Base-by-base conservation (phyloP, 164 flowering plant genomes). In the Piper betle region DNA sequence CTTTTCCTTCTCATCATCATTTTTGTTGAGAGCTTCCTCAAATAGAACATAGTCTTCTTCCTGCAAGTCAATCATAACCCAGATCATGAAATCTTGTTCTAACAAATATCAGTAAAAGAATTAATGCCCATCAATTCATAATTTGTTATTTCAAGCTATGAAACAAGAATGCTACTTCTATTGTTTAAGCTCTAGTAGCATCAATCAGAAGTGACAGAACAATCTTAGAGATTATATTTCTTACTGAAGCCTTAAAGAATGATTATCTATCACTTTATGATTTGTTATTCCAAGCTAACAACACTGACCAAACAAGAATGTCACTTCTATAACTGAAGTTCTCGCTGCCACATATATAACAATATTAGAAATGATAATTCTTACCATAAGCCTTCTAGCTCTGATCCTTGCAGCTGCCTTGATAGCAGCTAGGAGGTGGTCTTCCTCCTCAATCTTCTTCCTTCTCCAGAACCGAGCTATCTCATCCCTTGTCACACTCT, bases 351-450 rank as follows among this genome's bases (percentile, higher is more conserved):
- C 2, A 10, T 43, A 10, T 43, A 43, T 7, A 43, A 1, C 2
- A 43, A 15, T 43, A 43, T 41, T 8, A 37, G 5, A 13, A 15
- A 42, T 0, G 43, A 37, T 6, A 39, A 16, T 56, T 40, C 46
- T 77, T 77, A 88, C 96, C 3, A 81, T 62, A 65, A 89, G 72
- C 59, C 78, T 78, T 1, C 75, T 80, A 4, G 88, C 86, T 57
- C 82, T 74, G 70, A 83, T 61, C 46, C 87, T 80, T 20, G 93
- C 96, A 2, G 91, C 91, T 25, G 96, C 87, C 71, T 84, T 89
- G 61, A 84, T 68, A 19, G 96, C 93, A 37, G 86, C 80, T 3
- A 75, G 68, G 62, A 89, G 77, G 55, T 89, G 96, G 13, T 89
- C 89, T 58, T 89, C 93, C 72, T 89, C 91, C 18, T 63, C 80